A percentile compares a stretch with the other conserved stretches of the same genome.
Evolutionary conservation across 2,329 filamentous ascomycete genomes (phyloP).

Genomic region (Calonectria multiphialidica): DNA sequence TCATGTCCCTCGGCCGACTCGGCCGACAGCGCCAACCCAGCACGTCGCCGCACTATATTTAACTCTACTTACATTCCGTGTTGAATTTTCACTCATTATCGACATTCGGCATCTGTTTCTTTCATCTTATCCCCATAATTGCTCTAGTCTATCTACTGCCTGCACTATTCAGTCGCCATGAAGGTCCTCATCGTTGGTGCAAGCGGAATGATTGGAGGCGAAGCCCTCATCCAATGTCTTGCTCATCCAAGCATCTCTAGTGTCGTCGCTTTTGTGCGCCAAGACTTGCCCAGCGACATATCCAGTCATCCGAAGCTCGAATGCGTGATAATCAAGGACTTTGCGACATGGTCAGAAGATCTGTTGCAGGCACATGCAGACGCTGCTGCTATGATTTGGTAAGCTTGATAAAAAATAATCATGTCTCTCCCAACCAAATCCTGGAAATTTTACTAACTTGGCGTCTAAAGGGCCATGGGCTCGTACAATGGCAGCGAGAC

Average conservation of each 20-base stretch:
- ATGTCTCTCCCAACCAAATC: neutral
- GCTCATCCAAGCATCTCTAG: conserved; percentile 43
- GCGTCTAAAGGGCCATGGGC: conserved; percentile 32
- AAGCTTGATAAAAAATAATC: neutral
- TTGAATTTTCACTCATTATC: neutral
- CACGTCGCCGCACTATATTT: neutral
- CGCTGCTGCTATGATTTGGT: conserved; percentile 41
- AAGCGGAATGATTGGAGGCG: conserved; percentile 49
- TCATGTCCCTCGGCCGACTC: conserved; percentile 26
- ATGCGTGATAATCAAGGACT: conserved; percentile 33
- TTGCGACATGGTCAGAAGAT: conserved; percentile 32
- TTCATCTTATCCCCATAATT: neutral
- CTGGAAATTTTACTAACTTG: neutral
- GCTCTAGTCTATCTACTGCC: neutral
- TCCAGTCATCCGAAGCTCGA: conserved; percentile 31
- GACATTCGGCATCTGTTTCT: too few relatives aligned
- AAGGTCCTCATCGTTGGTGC: conserved; percentile 52
- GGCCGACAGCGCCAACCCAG: conserved; percentile 26
- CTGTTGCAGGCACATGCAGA: conserved; percentile 28
- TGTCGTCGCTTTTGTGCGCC: conserved; percentile 48
- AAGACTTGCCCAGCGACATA: conserved; percentile 35
- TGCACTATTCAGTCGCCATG: conserved; percentile 37
- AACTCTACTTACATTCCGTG: neutral
- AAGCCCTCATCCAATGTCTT: conserved; percentile 48
- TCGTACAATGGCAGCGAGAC: conserved; percentile 31